Conservation (phyloP, 345 rosid genomes). For the Boechera stricta region DNA sequence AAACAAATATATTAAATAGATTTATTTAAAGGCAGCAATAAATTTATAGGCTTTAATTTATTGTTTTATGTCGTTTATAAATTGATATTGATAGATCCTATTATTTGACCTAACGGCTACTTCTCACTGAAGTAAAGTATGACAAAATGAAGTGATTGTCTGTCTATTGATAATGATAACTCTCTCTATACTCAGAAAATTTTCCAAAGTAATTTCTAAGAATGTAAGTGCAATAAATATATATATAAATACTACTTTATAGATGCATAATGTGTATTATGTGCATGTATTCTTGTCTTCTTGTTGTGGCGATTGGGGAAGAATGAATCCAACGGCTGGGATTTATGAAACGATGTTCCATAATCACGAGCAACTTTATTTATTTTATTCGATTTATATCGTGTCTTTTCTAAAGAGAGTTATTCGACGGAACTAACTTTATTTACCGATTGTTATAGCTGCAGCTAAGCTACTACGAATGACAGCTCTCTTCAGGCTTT, state of each 20-base stretch:
- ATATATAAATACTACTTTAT: too few species aligned
- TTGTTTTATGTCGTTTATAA: constrained; percentile 32
- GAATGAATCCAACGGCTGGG: constrained; percentile 42
- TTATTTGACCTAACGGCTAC: constrained; percentile 30
- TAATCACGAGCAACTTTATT: constrained; percentile 28
- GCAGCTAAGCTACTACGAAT: constrained; percentile 34
- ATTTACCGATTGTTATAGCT: constrained; percentile 1
- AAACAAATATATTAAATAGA: neutral
- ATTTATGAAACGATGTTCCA: constrained; percentile 24
- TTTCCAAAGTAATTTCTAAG: neutral
- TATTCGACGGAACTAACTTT: constrained; percentile 14
- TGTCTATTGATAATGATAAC: constrained; percentile 28
- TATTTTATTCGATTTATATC: neutral
- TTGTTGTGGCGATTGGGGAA: constrained; percentile 14
- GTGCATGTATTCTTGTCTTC: constrained; percentile 31
- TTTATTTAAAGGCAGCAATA: constrained; percentile 23
- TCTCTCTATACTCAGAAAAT: neutral
- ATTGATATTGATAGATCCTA: constrained; percentile 40
- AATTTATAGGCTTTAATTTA: constrained; percentile 11
- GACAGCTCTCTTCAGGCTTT: constrained; percentile 42
- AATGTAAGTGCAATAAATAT: neutral
- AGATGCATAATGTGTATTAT: neutral
- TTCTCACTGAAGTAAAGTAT: constrained; percentile 11
- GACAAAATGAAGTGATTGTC: constrained; percentile 31
- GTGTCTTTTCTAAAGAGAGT: neutral